phyloP scores from a whole-genome alignment of 495 filamentous ascomycete species.

The Hypomontagnella monticulosa region DNA sequence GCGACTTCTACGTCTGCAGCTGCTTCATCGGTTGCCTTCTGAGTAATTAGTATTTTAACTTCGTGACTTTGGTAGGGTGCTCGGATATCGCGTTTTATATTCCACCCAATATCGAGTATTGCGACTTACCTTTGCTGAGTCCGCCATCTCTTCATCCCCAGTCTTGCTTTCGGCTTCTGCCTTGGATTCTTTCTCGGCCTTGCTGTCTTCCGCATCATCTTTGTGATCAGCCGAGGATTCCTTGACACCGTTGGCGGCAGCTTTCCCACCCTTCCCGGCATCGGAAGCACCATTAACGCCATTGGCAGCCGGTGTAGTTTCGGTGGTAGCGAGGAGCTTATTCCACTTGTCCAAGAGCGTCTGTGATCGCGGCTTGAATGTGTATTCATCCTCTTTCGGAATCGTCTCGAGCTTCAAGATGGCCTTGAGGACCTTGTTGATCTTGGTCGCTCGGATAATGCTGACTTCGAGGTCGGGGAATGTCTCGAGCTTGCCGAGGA shows the following conservation, averaged over 20 bases:
- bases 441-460: constrained; percentile 87
- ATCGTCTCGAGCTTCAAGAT: constrained; percentile 85
- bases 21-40: constrained; percentile 23
- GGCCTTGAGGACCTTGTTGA: constrained; percentile 92
- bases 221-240: constrained; percentile 61
- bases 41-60: constrained; percentile 18
- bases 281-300: constrained; percentile 53
- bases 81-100: not conserved
- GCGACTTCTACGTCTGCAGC: constrained; percentile 29
- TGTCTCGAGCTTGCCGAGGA: constrained; percentile 79
- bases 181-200: constrained; percentile 52
- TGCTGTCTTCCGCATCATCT: constrained; percentile 41
- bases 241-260: constrained; percentile 61
- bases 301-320: constrained; percentile 52
- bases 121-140: constrained; percentile 47
- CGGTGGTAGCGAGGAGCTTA: constrained; percentile 71
- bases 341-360: constrained; percentile 83
- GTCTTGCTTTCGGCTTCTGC: constrained; percentile 46
- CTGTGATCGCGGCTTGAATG: constrained; percentile 82
- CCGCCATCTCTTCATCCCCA: constrained; percentile 44
- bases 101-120: not conserved
- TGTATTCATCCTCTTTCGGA: constrained; percentile 83
- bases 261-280: constrained; percentile 62
- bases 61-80: not conserved
- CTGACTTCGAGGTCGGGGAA: constrained; percentile 82